Base-by-base conservation (phyloP, 2,329 filamentous ascomycete genomes). In the Septoria petroselini region DNA sequence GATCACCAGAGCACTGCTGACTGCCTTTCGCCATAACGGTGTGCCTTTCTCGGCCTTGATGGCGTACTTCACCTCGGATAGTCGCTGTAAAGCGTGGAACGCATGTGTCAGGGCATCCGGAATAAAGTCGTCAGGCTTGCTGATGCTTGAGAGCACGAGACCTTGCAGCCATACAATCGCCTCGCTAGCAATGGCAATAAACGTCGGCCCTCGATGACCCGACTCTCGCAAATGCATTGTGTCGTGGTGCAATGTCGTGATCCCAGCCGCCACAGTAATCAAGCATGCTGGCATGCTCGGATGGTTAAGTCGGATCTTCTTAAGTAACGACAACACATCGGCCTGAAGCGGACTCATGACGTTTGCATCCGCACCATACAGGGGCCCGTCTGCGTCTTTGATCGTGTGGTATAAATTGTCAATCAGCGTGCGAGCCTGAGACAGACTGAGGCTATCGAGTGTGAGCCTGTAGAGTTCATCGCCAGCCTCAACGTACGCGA, bases 181-280 rank as follows among this genome's bases (percentile, higher is more conserved):
- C 15, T 81, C 81, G 67, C 93, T 95, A 1, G 91, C 89, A 64
- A 97, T 80, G 27, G 93, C 91, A 48, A 98, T 83, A 64, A 90
- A 97, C 0, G 89, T 95, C 5, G 88, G 86, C 49, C 82, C 82
- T 42, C 64, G 47, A 62, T 66, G 14, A 54, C 52, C 8, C 58
- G 50, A 1, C 52, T 53, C 19, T 54, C 25, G 29, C 30, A 31
- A 43, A 7, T 50, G 59, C 4, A 55, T 50, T 12, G 63, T 62
- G 0, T 73, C 69, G 59, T 88, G 91, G 1, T 88, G 85, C 27
- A 95, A 73, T 2, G 81, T 78, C 7, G 83, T 78, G 52, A 95
- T 82, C 41, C 86, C 80, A 1, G 88, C 81, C 7, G 90, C 77
- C 48, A 87, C 79, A 1, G 73, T 73, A 42, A 91, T 76, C 60